phyloP scores from a whole-genome alignment of 495 filamentous ascomycete genomes.

The Lichenothelia convexa region DNA sequence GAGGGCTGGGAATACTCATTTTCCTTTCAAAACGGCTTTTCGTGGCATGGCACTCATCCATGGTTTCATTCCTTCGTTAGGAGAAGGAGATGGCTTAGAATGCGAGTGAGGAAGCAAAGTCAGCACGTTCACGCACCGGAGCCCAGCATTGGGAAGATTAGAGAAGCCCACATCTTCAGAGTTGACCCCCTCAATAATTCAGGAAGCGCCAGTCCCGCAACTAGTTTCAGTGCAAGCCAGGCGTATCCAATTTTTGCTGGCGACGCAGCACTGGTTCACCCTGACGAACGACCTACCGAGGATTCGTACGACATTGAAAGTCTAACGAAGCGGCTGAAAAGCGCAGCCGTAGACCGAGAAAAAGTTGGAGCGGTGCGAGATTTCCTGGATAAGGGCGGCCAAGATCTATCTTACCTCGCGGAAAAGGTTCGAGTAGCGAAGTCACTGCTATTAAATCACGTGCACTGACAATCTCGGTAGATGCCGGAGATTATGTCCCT shows the following conservation, averaged over 20 bases:
- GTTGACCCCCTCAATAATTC: slow-evolving; percentile 64
- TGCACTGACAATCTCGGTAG: slow-evolving; percentile 8
- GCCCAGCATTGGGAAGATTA: slow-evolving; percentile 21
- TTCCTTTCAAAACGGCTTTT: slow-evolving; percentile 53
- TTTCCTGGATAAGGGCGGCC: slow-evolving; percentile 62
- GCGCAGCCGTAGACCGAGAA: slow-evolving; percentile 67
- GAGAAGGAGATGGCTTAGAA: slow-evolving; percentile 71
- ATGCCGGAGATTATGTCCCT: slow-evolving; percentile 72
- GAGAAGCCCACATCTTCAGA: slow-evolving; percentile 45
- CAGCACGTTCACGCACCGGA: slow-evolving; percentile 19
- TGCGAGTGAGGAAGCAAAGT: slow-evolving; percentile 46
- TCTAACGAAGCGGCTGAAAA: slow-evolving; percentile 44
- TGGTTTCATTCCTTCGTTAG: slow-evolving; percentile 91
- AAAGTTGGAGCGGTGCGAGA: slow-evolving; percentile 63
- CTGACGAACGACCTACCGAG: slow-evolving; percentile 20
- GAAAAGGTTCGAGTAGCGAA: slow-evolving; percentile 31
- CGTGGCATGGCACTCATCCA: slow-evolving; percentile 79
- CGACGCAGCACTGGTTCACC: slow-evolving; percentile 9
- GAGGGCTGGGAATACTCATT: slow-evolving; percentile 95
- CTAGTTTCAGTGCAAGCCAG: neutral
- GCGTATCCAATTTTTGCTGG: slow-evolving; percentile 1
- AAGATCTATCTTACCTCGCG: slow-evolving; percentile 61
- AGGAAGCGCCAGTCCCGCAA: slow-evolving; percentile 1
- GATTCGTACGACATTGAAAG: slow-evolving; percentile 47
- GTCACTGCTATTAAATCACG: neutral